These are phyloP conservation scores for Solanum arcanum DNA, from an alignment of 257 asterid genomes.

Conservation along the genomic window DNA sequence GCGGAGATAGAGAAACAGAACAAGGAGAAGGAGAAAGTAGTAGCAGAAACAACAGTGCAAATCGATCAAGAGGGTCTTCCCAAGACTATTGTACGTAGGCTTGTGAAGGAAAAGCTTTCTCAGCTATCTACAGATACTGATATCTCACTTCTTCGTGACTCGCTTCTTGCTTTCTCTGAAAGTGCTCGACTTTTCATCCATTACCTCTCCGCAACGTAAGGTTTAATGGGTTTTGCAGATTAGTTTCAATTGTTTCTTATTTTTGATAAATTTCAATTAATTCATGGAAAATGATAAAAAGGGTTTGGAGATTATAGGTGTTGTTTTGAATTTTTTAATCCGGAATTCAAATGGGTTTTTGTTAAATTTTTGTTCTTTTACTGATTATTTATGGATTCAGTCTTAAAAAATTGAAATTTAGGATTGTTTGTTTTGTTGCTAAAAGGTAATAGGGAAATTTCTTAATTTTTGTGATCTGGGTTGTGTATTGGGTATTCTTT, in stretches of 20 bases:
- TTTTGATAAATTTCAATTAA: neutral
- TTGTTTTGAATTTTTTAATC: neutral
- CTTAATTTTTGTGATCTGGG: neutral
- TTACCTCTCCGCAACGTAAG: conserved; percentile 78
- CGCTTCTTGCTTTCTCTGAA: conserved; percentile 76
- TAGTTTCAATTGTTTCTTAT: neutral
- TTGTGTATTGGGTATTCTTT: neutral
- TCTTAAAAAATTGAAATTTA: neutral
- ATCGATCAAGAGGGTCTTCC: conserved; percentile 71
- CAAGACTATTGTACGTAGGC: conserved; percentile 75
- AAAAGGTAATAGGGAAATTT: neutral
- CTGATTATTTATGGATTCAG: neutral
- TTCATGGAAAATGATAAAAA: neutral
- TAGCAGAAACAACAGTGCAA: conserved; percentile 3
- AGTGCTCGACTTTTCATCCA: conserved; percentile 82
- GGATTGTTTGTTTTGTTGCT: neutral
- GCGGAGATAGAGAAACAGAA: conserved; percentile 20
- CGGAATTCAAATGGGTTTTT: neutral
- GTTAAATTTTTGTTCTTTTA: too few relatives aligned
- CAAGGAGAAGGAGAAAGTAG: conserved; percentile 18
- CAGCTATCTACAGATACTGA: conserved; percentile 59
- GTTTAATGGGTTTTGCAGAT: neutral
- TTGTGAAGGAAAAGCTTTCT: conserved; percentile 88
- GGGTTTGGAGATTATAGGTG: neutral
- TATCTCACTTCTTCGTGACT: conserved; percentile 57